A percentile compares a stretch with the other conserved stretches of the same genome.
phyloP scores from a whole-genome alignment of 495 filamentous ascomycete genomes.

The Hypomontagnella monticulosa region DNA sequence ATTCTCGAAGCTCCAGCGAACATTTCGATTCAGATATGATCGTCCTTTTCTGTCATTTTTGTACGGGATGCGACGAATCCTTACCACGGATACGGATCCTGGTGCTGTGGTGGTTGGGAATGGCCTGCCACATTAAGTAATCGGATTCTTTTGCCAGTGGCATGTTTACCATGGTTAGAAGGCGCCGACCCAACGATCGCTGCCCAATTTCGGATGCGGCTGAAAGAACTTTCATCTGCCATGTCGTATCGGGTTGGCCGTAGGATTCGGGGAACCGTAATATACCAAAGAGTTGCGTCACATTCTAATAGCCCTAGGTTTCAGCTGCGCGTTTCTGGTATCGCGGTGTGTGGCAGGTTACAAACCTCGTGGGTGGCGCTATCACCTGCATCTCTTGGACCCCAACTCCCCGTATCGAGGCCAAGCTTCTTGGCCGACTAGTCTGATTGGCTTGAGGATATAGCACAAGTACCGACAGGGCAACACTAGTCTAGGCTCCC shows the following conservation, averaged over 20 bases:
- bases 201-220: constrained; percentile 20
- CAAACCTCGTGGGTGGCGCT: constrained; percentile 14
- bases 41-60: no score
- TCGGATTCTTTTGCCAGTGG: not conserved
- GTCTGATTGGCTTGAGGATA: not conserved
- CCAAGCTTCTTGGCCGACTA: constrained; percentile 5
- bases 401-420: constrained; percentile 10
- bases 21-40: not conserved
- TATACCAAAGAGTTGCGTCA: constrained; percentile 7
- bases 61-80: not conserved
- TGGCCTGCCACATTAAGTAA: constrained; percentile 7
- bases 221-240: constrained; percentile 19
- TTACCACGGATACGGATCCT: not conserved
- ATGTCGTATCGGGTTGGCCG: constrained; percentile 1
- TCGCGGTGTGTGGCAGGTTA: not conserved
- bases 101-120: not conserved
- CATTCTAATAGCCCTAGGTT: not conserved
- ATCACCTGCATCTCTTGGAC: constrained; percentile 4
- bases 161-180: not conserved
- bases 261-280: constrained; percentile 19
- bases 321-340: constrained; percentile 19
- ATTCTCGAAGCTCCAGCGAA: not conserved
- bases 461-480: constrained; percentile 14
- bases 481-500: constrained; percentile 7
- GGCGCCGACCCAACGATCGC: not conserved